A percentile compares a stretch with the other conserved stretches of the same genome.
Evolutionary conservation across 208 protist species (phyloP).

Genomic region (Porcisia hertigi): DNA sequence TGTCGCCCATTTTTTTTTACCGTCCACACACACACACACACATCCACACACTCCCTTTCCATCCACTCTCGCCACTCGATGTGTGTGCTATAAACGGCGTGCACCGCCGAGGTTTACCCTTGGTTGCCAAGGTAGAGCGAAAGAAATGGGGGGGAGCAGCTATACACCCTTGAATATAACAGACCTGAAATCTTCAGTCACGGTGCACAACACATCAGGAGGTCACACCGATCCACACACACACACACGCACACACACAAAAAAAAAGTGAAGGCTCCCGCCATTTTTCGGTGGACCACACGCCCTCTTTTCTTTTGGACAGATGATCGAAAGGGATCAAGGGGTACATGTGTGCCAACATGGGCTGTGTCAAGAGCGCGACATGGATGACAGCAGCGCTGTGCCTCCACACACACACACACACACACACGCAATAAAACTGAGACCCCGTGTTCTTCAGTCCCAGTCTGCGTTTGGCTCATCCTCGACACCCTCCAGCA

Average conservation of each 20-base stretch:
- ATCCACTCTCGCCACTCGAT: not conserved
- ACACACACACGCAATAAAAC: no score
- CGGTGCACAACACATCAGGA: not conserved
- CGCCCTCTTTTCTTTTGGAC: no score
- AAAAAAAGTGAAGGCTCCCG: no score
- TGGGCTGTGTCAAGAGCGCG: not conserved
- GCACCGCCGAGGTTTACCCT: not conserved
- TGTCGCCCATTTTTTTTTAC: no score
- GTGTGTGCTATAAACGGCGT: not conserved
- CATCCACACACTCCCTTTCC: not conserved
- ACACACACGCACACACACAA: not conserved
- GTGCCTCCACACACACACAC: not conserved
- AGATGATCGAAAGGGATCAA: no score
- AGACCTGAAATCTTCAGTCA: no score
- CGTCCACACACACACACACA: no score
- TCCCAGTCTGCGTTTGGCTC: constrained; percentile 65
- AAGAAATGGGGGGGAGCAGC: not conserved
- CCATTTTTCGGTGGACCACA: no score
- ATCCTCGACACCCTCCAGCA: constrained; percentile 45
- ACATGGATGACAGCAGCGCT: not conserved
- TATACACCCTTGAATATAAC: no score
- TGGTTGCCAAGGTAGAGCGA: not conserved
- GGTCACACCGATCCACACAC: not conserved
- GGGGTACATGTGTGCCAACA: no score
- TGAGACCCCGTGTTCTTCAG: constrained; percentile 1